Base-by-base conservation (phyloP, 2,329 filamentous ascomycete genomes). In the Trichoderma afroharzianum region DNA sequence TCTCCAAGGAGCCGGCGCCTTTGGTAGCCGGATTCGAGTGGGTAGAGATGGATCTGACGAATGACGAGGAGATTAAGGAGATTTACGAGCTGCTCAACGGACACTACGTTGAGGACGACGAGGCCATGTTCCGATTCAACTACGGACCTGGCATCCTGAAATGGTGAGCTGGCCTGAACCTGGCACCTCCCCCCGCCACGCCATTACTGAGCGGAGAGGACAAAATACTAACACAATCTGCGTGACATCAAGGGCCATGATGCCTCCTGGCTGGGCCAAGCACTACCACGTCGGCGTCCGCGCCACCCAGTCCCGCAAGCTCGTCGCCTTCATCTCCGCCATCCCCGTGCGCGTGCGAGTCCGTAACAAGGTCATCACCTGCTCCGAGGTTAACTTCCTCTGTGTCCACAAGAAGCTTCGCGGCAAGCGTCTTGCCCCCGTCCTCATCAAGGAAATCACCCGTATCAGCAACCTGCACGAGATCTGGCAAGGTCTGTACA, bases 401-500 rank as follows among this genome's bases (percentile, higher is more conserved):
- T 97, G 95, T 79, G 92, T 99, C 70, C 96, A 99, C 87, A 98
- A 98, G 87, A 98, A 98, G 83, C 90, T 99, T 36, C 93, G 96
- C 64, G 90, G 93, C 71, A 98, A 98, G 85, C 91, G 96, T 68
- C 89, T 99, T 57, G 91, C 96, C 0, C 96, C 96, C 0, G 92
- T 98, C 2, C 89, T 99, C 68, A 99, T 99, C 85, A 98, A 98
- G 82, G 96, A 99, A 81, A 94, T 99, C 77, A 99, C 96, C 6
- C 92, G 96, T 62, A 89, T 94, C 74, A 97, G 94, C 85, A 97
- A 98, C 82, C 83, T 94, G 62, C 87, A 92, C 74, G 93, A 91
- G 71, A 92, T 97, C 75, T 98, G 92, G 87, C 96, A 99, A 82
- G 96, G 95, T 63, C 93, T 99, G 72, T 98, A 98, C 84, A 99